These are phyloP conservation scores for Lolium rigidum DNA, from an alignment of 176 grass and related monocot genomes.

Conservation along the genomic window DNA sequence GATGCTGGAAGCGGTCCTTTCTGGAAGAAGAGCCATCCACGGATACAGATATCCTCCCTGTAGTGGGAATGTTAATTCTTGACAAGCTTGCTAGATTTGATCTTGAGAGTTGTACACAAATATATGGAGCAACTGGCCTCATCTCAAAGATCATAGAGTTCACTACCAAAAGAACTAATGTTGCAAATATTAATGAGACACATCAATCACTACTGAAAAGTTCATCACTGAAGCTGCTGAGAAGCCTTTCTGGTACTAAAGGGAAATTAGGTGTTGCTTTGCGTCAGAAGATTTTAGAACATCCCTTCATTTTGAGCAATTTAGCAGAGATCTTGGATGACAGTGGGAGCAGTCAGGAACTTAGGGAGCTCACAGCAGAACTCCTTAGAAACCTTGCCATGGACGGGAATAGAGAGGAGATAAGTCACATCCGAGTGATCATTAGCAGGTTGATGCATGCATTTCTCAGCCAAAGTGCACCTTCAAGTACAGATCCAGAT, in stretches of 20 bases:
- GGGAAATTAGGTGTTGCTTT: background rate
- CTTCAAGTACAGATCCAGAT: background rate
- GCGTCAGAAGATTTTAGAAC: background rate
- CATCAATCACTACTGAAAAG: background rate
- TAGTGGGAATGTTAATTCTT: background rate
- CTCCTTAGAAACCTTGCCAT: constrained; percentile 18
- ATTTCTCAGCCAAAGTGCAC: background rate
- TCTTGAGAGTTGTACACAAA: background rate
- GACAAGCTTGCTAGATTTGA: constrained; percentile 5
- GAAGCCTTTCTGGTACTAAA: background rate
- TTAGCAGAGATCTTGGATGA: background rate
- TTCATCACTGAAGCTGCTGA: constrained; percentile 22
- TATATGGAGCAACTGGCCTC: background rate
- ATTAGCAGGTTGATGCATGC: background rate
- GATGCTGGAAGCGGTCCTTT: too few species aligned
- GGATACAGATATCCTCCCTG: background rate
- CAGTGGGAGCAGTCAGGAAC: background rate
- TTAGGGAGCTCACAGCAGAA: background rate
- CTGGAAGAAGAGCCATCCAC: too few species aligned
- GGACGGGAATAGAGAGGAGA: background rate
- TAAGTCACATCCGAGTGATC: background rate
- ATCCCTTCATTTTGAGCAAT: background rate
- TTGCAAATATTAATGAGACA: background rate
- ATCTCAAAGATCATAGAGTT: constrained; percentile 26
- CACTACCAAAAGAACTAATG: background rate